Conservation (phyloP, 768 basidiomycete genomes). For the Tulasnella sp. region DNA sequence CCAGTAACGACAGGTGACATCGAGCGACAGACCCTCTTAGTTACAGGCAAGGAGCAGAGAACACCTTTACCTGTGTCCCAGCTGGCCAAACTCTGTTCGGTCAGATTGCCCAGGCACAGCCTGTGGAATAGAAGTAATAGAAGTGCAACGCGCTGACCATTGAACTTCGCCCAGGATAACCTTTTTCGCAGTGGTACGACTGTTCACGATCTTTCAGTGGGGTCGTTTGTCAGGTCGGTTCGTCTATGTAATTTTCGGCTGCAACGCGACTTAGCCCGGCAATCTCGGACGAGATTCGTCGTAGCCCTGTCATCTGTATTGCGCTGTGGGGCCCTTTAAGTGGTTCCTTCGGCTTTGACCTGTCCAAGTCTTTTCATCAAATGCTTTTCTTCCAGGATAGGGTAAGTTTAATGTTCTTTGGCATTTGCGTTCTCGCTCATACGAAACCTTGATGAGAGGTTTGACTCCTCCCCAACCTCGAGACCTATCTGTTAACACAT, state of each 20-base stretch:
- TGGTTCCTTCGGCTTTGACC: slow-evolving; percentile 24
- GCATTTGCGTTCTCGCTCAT: background rate
- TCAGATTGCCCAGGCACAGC: slow-evolving; percentile 29
- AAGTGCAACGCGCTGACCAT: background rate
- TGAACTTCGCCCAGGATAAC: slow-evolving; percentile 12
- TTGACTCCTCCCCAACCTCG: background rate
- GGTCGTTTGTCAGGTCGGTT: slow-evolving; percentile 28
- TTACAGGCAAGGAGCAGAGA: slow-evolving; percentile 1
- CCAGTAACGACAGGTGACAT: background rate
- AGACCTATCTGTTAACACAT: background rate
- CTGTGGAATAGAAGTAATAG: too few species aligned
- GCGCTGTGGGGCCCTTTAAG: slow-evolving; percentile 26
- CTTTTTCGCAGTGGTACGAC: slow-evolving; percentile 29
- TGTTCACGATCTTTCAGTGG: slow-evolving; percentile 28
- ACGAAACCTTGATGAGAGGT: slow-evolving; percentile 3
- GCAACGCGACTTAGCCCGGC: background rate
- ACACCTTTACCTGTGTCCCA: slow-evolving; percentile 30
- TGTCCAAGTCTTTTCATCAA: slow-evolving; percentile 18
- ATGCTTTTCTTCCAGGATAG: slow-evolving; percentile 37
- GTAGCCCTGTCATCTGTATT: slow-evolving; percentile 30
- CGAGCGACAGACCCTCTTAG: slow-evolving; percentile 5
- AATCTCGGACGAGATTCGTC: slow-evolving; percentile 29
- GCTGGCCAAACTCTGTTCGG: slow-evolving; percentile 27
- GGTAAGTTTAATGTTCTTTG: slow-evolving; percentile 10
- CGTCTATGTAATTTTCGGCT: background rate